Evolutionary conservation across 805 yeast genomes (phyloP), one percentile per base, ranked within the genome.

Genomic region (Kodamaea leandrae): DNA sequence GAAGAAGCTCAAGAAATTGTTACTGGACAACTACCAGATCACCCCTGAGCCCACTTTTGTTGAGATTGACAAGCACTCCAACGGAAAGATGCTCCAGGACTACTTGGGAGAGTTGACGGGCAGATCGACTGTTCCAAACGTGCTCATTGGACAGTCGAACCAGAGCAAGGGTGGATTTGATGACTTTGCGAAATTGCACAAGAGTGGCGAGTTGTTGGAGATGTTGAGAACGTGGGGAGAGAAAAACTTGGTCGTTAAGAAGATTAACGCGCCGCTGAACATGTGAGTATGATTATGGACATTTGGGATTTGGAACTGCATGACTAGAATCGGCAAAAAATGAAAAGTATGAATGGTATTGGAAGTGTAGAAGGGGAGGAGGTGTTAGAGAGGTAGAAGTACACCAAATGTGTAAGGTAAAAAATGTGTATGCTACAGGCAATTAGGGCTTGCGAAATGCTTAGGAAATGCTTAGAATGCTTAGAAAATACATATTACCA

Each of bases 91-190:
- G 46, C 71, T 93, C 45, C 97, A 90, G 63, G 76, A 69, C 13
- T 83, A 83, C 60, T 72, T 93, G 39, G 83, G 73, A 8, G 55
- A 72, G 37, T 61, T 74, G 42, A 79, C 96, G 4, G 95, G 93
- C 5, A 79, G 96, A 51, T 65, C 65, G 20, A 91, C 98, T 0
- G 99, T 93, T 10, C 99, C 99, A 18, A 93, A 93, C 57, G 76
- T 93, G 15, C 71, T 87, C 40, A 76, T 91, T 40, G 83, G 81
- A 42, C 83, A 85, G 6, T 60, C 74, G 18, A 52, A 48, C 28
- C 56, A 57, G 38, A 82, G 91, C 36, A 74, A 85, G 49, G 99
- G 99, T 28, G 99, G 99, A 2, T 78, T 79, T 29, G 96, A 88
- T 60, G 97, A 90, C 42, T 78, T 93, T 59, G 68, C 61, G 18